Percentiles rank a stretch among this genome's conserved stretches.
Conservation (phyloP, 495 filamentous ascomycete species). For the Podospora didyma region DNA sequence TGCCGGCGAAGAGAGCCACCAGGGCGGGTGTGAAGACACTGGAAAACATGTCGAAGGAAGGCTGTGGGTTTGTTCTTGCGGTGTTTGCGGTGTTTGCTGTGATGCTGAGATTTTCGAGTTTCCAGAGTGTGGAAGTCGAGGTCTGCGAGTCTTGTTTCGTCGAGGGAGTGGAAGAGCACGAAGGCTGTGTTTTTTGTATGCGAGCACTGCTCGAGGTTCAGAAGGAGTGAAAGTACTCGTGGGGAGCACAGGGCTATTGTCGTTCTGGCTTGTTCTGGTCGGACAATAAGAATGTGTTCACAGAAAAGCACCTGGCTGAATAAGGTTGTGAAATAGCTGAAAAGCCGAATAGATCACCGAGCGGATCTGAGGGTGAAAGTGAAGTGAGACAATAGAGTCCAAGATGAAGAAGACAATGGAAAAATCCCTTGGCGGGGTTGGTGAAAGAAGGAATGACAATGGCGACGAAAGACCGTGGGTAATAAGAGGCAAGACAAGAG, state of each 20-base stretch:
- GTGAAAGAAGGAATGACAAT: not conserved
- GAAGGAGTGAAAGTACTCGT: constrained; percentile 15
- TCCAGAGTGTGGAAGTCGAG: constrained; percentile 16
- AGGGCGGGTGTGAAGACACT: constrained; percentile 20
- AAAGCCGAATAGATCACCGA: not conserved
- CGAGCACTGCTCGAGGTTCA: constrained; percentile 18
- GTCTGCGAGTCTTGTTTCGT: constrained; percentile 7
- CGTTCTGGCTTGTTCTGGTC: not conserved
- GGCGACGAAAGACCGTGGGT: not conserved
- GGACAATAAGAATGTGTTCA: constrained; percentile 3
- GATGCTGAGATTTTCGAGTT: too few species aligned
- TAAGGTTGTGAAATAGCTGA: constrained; percentile 1
- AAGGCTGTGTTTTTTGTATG: not conserved
- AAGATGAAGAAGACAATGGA: not conserved
- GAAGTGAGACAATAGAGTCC: not conserved
- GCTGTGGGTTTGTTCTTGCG: not conserved
- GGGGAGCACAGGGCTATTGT: constrained; percentile 12
- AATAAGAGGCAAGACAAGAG: constrained; percentile 13
- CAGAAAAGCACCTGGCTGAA: constrained; percentile 17
- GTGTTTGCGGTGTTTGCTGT: constrained; percentile 1
- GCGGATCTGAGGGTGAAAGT: not conserved
- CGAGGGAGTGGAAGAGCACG: constrained; percentile 5
- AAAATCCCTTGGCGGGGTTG: constrained; percentile 1
- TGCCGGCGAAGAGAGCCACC: constrained; percentile 22
- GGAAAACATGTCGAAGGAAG: constrained; percentile 27